Evolutionary conservation across 306 rosid genomes (phyloP), one percentile per base, ranked within the genome.

Genomic region (Cicer cuneatum): DNA sequence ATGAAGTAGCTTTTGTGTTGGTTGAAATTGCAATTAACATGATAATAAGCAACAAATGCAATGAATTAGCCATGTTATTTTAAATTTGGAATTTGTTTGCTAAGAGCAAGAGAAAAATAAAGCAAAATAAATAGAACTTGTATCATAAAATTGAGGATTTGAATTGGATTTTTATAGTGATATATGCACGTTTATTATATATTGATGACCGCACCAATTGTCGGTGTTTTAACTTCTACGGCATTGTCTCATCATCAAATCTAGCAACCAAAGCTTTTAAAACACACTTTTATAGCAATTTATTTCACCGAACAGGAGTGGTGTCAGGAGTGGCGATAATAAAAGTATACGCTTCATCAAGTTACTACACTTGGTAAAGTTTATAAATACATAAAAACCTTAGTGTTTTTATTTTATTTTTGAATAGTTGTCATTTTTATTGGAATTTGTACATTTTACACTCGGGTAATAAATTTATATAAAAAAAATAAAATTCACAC

Each of bases 151-250:
- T 1, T 37, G 42, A 10, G 53, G 63, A 0, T 60, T 65, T 16
- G 15, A 49, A 39, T 21, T 60, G 40, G 14, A 58, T 21, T 13
- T 40, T 37, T 53, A 10, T 9, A 14, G 68, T 0, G 24, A 24
- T 24, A 45, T 21, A 62, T 18, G 75, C 76, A 74, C 45, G 87
- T 85, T 80, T 56, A 65, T 72, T 38, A 7, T 10, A 49, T 61
- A 51, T 86, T 83, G 86, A 83, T 83, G 86, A 82, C 85, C 85
- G 83, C 93, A 82, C 82, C 81, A 66, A 74, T 77, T 88, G 91
- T 90, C 90, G 93, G 93, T 88, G 91, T 59, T 80, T 83, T 83
- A 82, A 82, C 90, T 88, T 83, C 73, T 64, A 77, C 62, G 85
- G 14, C 43, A 83, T 64, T 42, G 29, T 71, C 67, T 57, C 75